A percentile compares a stretch with the other conserved stretches of the same genome.
Conservation (phyloP, 2,329 filamentous ascomycete genomes). For the Aureobasidium sp. region DNA sequence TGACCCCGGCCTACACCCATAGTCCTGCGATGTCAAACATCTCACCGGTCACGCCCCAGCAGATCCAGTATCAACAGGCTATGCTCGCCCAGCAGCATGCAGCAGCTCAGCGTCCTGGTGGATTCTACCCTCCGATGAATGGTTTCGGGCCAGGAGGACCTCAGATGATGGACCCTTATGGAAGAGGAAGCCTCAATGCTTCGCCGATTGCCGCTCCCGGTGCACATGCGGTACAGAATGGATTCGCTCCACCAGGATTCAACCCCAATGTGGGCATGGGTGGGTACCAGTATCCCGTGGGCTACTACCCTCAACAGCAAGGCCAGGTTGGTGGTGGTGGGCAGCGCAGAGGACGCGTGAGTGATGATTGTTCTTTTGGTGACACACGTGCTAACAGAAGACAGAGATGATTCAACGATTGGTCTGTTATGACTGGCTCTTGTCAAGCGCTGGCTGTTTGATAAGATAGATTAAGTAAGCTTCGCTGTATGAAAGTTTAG, state of each 20-base stretch:
- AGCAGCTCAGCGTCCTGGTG: slow-evolving; percentile 22
- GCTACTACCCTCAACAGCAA: slow-evolving; percentile 30
- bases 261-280: slow-evolving; percentile 30
- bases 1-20: slow-evolving; percentile 28
- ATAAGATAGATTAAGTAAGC: neutral
- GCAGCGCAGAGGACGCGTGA: slow-evolving; percentile 46
- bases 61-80: slow-evolving; percentile 50
- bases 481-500: slow-evolving; percentile 10
- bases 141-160: slow-evolving; percentile 21
- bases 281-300: slow-evolving; percentile 45
- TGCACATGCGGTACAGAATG: slow-evolving; percentile 29
- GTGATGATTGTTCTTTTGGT: neutral
- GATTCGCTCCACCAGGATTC: slow-evolving; percentile 35
- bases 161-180: slow-evolving; percentile 33
- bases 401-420: slow-evolving; percentile 12
- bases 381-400: neutral
- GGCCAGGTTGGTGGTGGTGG: slow-evolving; percentile 41
- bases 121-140: slow-evolving; percentile 25
- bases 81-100: slow-evolving; percentile 37
- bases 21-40: slow-evolving; percentile 30
- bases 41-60: slow-evolving; percentile 35
- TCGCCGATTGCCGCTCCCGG: slow-evolving; percentile 34
- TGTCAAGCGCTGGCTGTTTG: slow-evolving; percentile 13
- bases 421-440: neutral
- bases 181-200: slow-evolving; percentile 28